These are phyloP conservation scores for Nigrospora oryzae DNA, from an alignment of 2,329 filamentous ascomycete species.

Conservation along the genomic window DNA sequence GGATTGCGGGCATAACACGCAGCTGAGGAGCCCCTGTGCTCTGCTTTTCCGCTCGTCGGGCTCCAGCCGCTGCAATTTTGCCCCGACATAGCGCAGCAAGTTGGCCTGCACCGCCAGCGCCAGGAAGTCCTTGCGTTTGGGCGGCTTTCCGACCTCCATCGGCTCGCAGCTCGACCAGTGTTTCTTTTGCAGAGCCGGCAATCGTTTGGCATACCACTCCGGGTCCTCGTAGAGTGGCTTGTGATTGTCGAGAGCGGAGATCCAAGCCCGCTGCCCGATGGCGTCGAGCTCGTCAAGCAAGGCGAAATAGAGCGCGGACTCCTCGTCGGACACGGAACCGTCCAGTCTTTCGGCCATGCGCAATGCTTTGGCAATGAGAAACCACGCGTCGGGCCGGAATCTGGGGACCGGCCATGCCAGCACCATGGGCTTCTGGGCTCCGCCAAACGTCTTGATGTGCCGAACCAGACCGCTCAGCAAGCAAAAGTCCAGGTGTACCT, in stretches of 20 bases:
- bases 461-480: too few species aligned
- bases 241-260: constrained; percentile 4
- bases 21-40: not conserved
- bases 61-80: constrained; percentile 9
- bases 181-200: constrained; percentile 13
- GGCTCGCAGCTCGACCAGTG: constrained; percentile 22
- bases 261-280: constrained; percentile 17
- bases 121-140: constrained; percentile 19
- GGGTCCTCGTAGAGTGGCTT: constrained; percentile 5
- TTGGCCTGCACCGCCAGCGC: constrained; percentile 20
- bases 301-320: constrained; percentile 9
- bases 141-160: constrained; percentile 22
- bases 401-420: too few species aligned
- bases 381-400: constrained; percentile 16
- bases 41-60: not conserved
- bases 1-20: not conserved
- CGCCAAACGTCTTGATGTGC: too few species aligned
- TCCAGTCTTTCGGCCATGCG: constrained; percentile 3
- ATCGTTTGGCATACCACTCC: constrained; percentile 9
- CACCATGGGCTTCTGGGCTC: too few species aligned
- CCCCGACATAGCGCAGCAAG: constrained; percentile 14
- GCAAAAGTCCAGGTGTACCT: too few species aligned
- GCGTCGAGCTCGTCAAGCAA: constrained; percentile 19
- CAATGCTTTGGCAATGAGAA: constrained; percentile 18
- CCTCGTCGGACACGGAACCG: too few species aligned